phyloP scores from a whole-genome alignment of 305 asterid genomes.

The Rubia peregrina region DNA sequence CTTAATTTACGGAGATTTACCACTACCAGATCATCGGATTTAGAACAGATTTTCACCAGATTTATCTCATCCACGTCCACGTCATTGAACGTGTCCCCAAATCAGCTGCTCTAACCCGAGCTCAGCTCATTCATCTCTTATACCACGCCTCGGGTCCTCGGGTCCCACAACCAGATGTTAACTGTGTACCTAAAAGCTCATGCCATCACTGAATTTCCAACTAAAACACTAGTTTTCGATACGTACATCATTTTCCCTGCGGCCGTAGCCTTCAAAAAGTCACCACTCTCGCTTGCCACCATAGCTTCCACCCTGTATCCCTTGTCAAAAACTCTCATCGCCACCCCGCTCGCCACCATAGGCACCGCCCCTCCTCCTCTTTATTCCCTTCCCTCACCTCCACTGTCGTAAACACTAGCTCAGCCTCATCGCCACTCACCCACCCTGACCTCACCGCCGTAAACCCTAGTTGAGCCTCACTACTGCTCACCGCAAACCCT shows the following conservation, averaged over 20 bases:
- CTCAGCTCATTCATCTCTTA: constrained; percentile 96
- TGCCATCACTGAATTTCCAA: constrained; percentile 61
- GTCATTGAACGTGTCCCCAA: constrained; percentile 86
- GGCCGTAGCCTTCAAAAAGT: constrained; percentile 54
- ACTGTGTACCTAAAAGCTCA: constrained; percentile 90
- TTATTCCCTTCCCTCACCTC: too few species aligned
- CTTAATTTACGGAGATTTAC: constrained; percentile 70
- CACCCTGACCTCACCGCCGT: too few species aligned
- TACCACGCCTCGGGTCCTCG: constrained; percentile 51
- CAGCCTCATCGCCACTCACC: too few species aligned
- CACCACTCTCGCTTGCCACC: too few species aligned
- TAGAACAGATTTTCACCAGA: constrained; percentile 77
- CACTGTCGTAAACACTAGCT: too few species aligned
- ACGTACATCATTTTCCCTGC: constrained; percentile 56
- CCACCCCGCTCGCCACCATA: too few species aligned
- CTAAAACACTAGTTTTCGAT: constrained; percentile 34
- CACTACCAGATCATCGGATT: constrained; percentile 81
- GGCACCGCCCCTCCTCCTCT: too few species aligned
- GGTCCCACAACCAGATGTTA: constrained; percentile 78
- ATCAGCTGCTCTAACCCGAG: constrained; percentile 84
- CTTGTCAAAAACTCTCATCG: too few species aligned
- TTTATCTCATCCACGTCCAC: constrained; percentile 44
- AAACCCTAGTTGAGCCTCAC: too few species aligned
- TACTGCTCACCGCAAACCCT: too few species aligned
- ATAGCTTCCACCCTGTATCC: too few species aligned